Evolutionary conservation across 345 rosid species (phyloP), one percentile per base, ranked within the genome.

Genomic region (Populus simonii): DNA sequence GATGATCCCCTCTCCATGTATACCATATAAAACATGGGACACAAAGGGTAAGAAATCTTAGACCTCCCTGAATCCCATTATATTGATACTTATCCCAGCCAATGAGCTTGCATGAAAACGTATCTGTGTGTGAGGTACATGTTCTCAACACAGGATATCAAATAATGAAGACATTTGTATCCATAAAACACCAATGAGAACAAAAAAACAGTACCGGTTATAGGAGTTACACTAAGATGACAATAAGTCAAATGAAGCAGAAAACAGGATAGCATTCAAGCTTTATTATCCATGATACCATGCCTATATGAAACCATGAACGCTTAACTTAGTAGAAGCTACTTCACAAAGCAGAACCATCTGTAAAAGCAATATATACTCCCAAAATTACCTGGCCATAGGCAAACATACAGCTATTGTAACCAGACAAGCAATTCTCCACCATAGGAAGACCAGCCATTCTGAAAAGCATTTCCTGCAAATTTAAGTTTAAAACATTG

Each of bases 361-460:
- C 7, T 17, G 22, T 66, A 66, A 66, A 72, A 51, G 74, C 10
- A 74, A 62, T 33, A 15, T 45, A 39, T 25, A 51, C 13, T 15
- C 5, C 8, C 33, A 6, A 66, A 29, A 57, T 59, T 92, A 96
- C 99, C 98, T 96, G 99, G 45, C 98, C 99, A 80, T 93, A 96
- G 6, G 98, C 99, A 86, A 96, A 96, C 87, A 96, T 92, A 83
- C 99, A 95, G 80, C 98, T 93, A 61, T 96, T 96, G 81, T 95
- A 92, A 36, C 99, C 99, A 81, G 97, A 93, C 89, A 96, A 81
- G 86, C 99, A 96, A 76, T 93, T 96, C 87, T 96, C 97, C 70
- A 93, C 96, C 97, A 93, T 96, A 61, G 94, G 97, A 73, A 96
- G 88, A 78, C 92, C 92, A 31, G 91, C 91, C 92, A 91, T 92